Evolutionary conservation across 1,284 basidiomycete genomes (phyloP), one percentile per base, ranked within the genome.

Genomic region (Naganishia sp.): DNA sequence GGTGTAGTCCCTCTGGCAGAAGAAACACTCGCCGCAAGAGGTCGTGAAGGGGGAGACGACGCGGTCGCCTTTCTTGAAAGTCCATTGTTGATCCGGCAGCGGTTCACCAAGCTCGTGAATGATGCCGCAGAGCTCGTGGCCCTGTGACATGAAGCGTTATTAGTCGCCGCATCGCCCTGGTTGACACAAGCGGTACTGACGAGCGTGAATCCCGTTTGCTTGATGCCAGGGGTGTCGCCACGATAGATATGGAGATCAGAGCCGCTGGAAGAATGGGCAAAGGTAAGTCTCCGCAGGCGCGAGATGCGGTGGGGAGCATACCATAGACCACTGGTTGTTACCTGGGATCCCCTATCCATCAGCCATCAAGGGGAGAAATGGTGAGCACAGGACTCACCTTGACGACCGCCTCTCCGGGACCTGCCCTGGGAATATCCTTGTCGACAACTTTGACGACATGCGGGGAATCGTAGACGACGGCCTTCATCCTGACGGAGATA

Each of bases 11-110:
- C 87, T 75, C 2, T 86, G 83, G 75, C 92, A 94, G 72, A 86
- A 87, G 67, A 72, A 75, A 71, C 73, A 76, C 25, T 53, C 86
- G 57, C 88, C 89, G 72, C 93, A 95, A 48, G 86, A 90, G 21
- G 86, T 83, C 0, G 90, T 91, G 78, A 94, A 95, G 0, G 93
- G 90, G 1, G 89, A 87, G 16, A 94, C 86, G n/a, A 94, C 90
- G 70, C 87, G 86, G 77, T 94, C 89, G 4, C 91, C 91, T 2
- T 89, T 76, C 68, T 85, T 86, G 71, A 94, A 85, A 11, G 83
- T 86, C 3, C 85, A 82, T 68, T 80, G 71, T 0, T 79, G 77
- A 31, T 56, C 7, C 78, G 78, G 45, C 10, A 39, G 43, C n/a
- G 63, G 36, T 33, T 42, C 46, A 46, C 53, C 65, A 45, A 68